A percentile compares a stretch with the other conserved stretches of the same genome.
These are phyloP conservation scores for Mallotus japonicus DNA, from an alignment of 441 rosid genomes.

Conservation along the genomic window DNA sequence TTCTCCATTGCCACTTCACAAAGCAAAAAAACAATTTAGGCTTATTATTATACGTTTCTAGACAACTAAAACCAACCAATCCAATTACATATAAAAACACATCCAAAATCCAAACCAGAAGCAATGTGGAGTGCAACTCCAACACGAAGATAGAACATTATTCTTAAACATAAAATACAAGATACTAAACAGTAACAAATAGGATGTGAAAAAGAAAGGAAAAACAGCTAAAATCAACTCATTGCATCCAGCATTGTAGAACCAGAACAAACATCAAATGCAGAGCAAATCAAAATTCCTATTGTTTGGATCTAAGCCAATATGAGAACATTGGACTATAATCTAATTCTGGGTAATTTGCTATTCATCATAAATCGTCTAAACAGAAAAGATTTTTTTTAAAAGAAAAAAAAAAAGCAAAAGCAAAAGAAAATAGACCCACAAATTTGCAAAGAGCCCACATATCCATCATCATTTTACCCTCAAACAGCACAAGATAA, in stretches of 20 bases:
- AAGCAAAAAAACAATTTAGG: neutral
- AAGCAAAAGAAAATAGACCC: conserved; percentile 17
- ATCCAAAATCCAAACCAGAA: conserved; percentile 2
- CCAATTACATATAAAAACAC: neutral
- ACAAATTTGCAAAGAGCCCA: conserved; percentile 8
- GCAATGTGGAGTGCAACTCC: neutral
- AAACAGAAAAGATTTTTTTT: neutral
- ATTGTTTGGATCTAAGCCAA: conserved; percentile 17
- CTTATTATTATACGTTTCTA: too few species aligned
- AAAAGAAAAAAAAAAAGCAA: neutral
- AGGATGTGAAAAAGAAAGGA: neutral
- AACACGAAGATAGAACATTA: neutral
- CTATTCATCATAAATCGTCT: conserved; percentile 1
- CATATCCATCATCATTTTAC: conserved; percentile 10
- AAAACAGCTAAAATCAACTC: conserved; percentile 9
- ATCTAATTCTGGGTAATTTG: too few species aligned
- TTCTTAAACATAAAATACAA: conserved; percentile 11
- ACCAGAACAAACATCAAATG: conserved; percentile 10
- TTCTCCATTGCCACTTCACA: conserved; percentile 31
- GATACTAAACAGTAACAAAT: conserved; percentile 9
- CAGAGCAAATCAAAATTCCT: neutral
- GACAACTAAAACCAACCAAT: neutral
- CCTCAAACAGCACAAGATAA: neutral
- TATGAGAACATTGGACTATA: conserved; percentile 2
- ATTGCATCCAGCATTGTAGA: conserved; percentile 12